These are phyloP conservation scores for Rubia occidens DNA, from an alignment of 305 asterid genomes.

Conservation along the genomic window DNA sequence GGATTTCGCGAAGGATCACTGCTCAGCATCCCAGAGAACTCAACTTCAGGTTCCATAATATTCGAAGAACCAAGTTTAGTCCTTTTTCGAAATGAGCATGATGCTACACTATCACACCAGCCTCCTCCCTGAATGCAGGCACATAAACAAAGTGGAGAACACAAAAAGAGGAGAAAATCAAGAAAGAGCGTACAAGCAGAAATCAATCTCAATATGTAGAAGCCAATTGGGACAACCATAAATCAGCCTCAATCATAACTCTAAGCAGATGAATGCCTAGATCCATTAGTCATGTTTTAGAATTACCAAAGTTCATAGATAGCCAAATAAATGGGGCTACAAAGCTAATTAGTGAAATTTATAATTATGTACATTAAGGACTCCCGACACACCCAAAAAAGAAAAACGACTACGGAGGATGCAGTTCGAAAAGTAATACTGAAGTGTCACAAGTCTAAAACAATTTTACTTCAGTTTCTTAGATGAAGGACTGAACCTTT, in stretches of 20 bases:
- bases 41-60: too few species aligned
- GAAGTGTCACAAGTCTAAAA: neutral
- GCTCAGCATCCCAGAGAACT: too few species aligned
- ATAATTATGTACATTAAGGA: neutral
- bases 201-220: constrained; percentile 66
- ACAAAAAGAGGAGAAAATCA: too few species aligned
- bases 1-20: too few species aligned
- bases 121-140: too few species aligned
- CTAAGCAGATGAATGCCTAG: neutral
- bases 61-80: too few species aligned
- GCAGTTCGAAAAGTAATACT: neutral
- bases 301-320: neutral
- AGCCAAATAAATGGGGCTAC: neutral
- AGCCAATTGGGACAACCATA: constrained; percentile 71
- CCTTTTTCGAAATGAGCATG: too few species aligned
- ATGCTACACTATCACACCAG: too few species aligned
- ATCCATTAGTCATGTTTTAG: neutral
- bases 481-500: constrained; percentile 36
- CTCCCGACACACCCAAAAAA: neutral
- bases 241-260: too few species aligned
- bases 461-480: neutral
- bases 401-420: neutral
- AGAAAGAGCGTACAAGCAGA: neutral
- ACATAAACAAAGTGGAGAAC: too few species aligned
- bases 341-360: neutral